Conservation (phyloP, 495 filamentous ascomycete genomes). For the Penicillium subrubescens region DNA sequence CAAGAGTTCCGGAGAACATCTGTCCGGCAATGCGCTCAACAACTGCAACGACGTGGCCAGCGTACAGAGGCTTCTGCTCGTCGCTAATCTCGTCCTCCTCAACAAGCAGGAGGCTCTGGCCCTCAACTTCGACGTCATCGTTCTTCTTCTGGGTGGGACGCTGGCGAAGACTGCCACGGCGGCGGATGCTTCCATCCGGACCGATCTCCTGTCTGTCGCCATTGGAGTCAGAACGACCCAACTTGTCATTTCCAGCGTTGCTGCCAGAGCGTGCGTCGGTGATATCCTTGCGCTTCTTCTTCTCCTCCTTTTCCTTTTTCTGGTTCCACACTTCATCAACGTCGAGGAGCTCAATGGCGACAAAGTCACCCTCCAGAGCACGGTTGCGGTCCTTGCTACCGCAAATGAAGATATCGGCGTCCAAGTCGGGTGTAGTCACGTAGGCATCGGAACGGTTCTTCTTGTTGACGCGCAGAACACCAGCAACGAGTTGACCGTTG, state of each 20-base stretch:
- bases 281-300: slow-evolving; percentile 99
- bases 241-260: slow-evolving; percentile 68
- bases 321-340: slow-evolving; percentile 98
- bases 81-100: slow-evolving; percentile 99
- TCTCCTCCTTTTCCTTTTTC: slow-evolving; percentile 98
- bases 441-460: slow-evolving; percentile 99
- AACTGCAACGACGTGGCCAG: slow-evolving; percentile 94
- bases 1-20: slow-evolving; percentile 98
- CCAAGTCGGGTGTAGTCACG: slow-evolving; percentile 89
- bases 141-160: slow-evolving; percentile 99
- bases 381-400: slow-evolving; percentile 98
- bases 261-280: slow-evolving; percentile 81
- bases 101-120: slow-evolving; percentile 92
- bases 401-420: slow-evolving; percentile 99
- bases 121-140: slow-evolving; percentile 98
- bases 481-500: slow-evolving; percentile 92
- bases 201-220: slow-evolving; percentile 63
- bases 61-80: slow-evolving; percentile 95
- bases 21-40: slow-evolving; percentile 96
- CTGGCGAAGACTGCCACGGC: slow-evolving; percentile 92
- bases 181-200: slow-evolving; percentile 78
- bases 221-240: slow-evolving; percentile 65
- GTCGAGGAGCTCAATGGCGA: slow-evolving; percentile 94
- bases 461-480: slow-evolving; percentile 97
- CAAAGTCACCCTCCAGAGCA: slow-evolving; percentile 91